Evolutionary conservation across 1,139 yeast species (phyloP).

Genomic region (Scheffersomyces segobiensis): DNA sequence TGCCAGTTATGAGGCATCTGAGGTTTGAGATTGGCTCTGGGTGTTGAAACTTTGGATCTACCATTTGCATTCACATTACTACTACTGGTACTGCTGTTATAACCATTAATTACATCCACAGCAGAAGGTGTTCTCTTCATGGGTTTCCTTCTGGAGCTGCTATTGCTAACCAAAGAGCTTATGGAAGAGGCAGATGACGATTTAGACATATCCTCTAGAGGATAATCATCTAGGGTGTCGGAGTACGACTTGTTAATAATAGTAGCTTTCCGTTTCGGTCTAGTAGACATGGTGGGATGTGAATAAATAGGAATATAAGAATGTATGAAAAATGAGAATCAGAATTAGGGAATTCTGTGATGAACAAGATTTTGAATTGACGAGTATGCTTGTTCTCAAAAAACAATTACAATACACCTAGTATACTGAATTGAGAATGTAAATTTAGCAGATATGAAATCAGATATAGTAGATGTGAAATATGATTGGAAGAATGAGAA

Average conservation of each 20-base stretch:
- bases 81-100: neutral
- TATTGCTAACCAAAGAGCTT: neutral
- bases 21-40: constrained; percentile 1
- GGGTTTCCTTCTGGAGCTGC: constrained; percentile 5
- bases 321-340: neutral
- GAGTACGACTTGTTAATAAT: constrained; percentile 43
- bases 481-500: neutral
- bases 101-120: neutral
- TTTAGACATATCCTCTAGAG: constrained; percentile 23
- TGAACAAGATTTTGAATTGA: neutral
- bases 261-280: constrained; percentile 51
- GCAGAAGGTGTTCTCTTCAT: constrained; percentile 2
- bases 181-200: neutral
- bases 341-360: neutral
- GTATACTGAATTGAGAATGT: too few relatives aligned
- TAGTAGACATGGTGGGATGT: constrained; percentile 18
- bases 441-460: neutral
- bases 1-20: constrained; percentile 45
- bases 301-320: neutral
- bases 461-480: neutral
- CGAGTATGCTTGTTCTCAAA: neutral
- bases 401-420: neutral
- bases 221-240: constrained; percentile 38
- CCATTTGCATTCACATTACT: neutral
- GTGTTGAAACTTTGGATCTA: neutral